Base-by-base conservation (phyloP, 169 alveolate species). In the Babesia bovis region DNA sequence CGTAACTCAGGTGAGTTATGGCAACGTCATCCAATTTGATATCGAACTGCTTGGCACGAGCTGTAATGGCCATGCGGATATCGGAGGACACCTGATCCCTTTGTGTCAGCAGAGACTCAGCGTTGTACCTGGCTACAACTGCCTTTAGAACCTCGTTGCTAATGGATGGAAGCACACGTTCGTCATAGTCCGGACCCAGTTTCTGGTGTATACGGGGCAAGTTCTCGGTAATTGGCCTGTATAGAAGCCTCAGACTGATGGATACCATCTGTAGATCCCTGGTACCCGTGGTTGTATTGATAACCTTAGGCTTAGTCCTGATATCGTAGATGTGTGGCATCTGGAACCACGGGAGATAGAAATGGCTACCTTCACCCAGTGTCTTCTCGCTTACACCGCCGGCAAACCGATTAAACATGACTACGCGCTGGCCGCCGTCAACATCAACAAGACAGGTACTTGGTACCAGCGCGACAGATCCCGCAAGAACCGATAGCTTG, bases 141-240 rank as follows among this genome's bases (percentile, higher is more conserved):
- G 99, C 97, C 90, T 96, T 96, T 49, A 96, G 84, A 35, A 96
- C 97, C 90, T 97, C 99, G 85, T 97, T 96, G 52, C 98, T 98
- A 66, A 97, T 94, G 0, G 99, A 96, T 6, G 99, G 99, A 35
- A 97, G 90, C 42, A 97, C 99, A 49, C 97, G 89, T 61, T 95
- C 98, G 79, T 96, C 99, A 78, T 94, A 97, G 84, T 97, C 98
- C n/a, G 95, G 95, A 21, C 99, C 99, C 30, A 96, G 76, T 66
- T 91, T 90, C 85, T 96, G 92, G 82, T 96, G 98, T 13, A 96
- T 52, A 40, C 93, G 82, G 13, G 98, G 98, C 66, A 90, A 95
- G 79, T 84, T 94, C 40, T 87, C 93, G 65, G 83, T 60, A 7
- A 84, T 85, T 13, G 99, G 99, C 36, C 97, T 86, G 81, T 90